A percentile compares a stretch with the other conserved stretches of the same genome.
Evolutionary conservation across 768 basidiomycete genomes (phyloP).

Genomic region (Lactarius psammicola): DNA sequence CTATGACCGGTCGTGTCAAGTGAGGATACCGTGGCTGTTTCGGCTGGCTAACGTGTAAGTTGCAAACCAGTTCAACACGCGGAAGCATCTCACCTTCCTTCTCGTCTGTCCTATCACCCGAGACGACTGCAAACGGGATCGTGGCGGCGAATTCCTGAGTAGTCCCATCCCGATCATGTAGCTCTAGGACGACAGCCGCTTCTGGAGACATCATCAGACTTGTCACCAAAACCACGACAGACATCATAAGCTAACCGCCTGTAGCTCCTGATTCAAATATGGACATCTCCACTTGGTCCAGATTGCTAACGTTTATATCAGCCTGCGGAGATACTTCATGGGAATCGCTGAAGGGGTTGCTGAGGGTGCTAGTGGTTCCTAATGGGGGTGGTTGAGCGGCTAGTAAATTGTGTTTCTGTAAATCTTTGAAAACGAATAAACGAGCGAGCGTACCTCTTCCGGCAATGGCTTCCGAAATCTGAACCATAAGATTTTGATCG

Average conservation of each 20-base stretch:
- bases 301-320: neutral
- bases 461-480: neutral
- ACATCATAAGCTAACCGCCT: neutral
- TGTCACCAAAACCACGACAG: neutral
- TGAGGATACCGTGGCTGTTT: neutral
- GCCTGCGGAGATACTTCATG: neutral
- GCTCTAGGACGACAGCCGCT: neutral
- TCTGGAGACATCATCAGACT: neutral
- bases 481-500: neutral
- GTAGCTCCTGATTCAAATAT: neutral
- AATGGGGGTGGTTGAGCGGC: neutral
- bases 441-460: neutral
- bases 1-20: neutral
- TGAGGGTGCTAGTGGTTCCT: neutral
- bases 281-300: slow-evolving; percentile 2
- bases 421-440: neutral
- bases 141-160: neutral
- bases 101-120: neutral
- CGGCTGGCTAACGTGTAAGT: slow-evolving; percentile 1
- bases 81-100: neutral
- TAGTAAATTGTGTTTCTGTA: neutral
- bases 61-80: neutral
- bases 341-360: slow-evolving; percentile 2
- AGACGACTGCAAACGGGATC: neutral
- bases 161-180: neutral